Conservation (phyloP, 306 rosid species). For the Quercus suber region DNA sequence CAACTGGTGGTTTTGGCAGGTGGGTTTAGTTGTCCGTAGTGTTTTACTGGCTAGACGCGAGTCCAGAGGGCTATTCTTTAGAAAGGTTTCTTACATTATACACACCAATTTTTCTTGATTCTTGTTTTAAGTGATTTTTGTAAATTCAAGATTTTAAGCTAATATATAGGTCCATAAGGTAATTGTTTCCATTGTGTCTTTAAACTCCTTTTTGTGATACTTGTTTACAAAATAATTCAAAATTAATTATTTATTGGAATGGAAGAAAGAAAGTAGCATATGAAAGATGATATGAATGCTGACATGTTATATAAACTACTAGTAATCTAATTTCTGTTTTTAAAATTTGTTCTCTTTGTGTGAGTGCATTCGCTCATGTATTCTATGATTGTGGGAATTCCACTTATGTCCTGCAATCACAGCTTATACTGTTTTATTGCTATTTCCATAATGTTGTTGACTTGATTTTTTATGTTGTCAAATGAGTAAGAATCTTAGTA, state of each 20-base stretch:
- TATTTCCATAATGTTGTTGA: background rate
- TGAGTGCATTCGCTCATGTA: no score
- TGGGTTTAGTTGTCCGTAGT: no score
- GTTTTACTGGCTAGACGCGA: no score
- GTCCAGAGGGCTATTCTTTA: no score
- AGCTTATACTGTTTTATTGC: background rate
- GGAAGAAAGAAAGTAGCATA: background rate
- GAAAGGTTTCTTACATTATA: no score
- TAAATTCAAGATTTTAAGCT: background rate
- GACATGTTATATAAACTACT: background rate
- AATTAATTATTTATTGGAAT: background rate
- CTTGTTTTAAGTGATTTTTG: no score
- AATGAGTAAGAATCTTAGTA: background rate
- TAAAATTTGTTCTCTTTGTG: background rate
- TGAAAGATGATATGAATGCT: background rate
- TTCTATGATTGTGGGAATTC: background rate
- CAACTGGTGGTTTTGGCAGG: no score
- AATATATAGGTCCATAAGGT: background rate
- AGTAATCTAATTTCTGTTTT: background rate
- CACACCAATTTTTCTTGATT: accelerated
- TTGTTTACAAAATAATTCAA: background rate
- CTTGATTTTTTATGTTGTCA: background rate
- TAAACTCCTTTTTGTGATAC: background rate
- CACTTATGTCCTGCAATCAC: no score
- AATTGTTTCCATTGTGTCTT: background rate